Base-by-base conservation (phyloP, 1,139 yeast species). In the Candida labiduridarum region DNA sequence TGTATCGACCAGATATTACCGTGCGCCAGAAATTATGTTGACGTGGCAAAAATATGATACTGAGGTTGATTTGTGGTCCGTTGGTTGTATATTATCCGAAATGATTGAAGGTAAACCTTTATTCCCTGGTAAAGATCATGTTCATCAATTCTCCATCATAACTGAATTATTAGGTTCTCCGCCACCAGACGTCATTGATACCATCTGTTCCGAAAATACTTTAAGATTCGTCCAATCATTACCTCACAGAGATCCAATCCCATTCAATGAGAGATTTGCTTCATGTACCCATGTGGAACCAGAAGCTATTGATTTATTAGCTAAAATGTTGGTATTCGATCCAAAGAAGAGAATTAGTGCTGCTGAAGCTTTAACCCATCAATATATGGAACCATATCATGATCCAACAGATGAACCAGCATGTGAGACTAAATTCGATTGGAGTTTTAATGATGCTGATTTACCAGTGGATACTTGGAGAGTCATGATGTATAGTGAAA, bases 21-120 rank as follows among this genome's bases (percentile, higher is more conserved):
- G 99, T 58, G 99, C 99, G 0, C 99, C 99, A 1, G 99, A 94
- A 70, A 94, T 94, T 69, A 94, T 94, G 99, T 80, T 94, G 59
- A 92, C 98, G 25, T 94, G 99, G 99, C 99, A 94, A 69, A 92
- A 95, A 69, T 94, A 94, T 72, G 98, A 94, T 66, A 87, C 91
- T n/a, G 98, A 94, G 71, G 99, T 95, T 40, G 99, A 94, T 68
- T 88, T 94, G 62, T 94, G 99, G 99, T 88, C 96, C 15, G 97
- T 96, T n/a, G 99, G 98, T 15, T 94, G 99, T 72, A 94, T 94
- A 56, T 89, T 94, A 64, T 96, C 98, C 11, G 99, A 94, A 69
- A 94, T 95, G 97, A 89, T 94, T 60, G 97, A 94, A 67, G 98
- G 98, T n/a, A 92, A 91, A 69, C 99, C 99, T 2, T 76, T 94